Conservation (phyloP, 202 grass and related monocot genomes). For the Setaria viridis region DNA sequence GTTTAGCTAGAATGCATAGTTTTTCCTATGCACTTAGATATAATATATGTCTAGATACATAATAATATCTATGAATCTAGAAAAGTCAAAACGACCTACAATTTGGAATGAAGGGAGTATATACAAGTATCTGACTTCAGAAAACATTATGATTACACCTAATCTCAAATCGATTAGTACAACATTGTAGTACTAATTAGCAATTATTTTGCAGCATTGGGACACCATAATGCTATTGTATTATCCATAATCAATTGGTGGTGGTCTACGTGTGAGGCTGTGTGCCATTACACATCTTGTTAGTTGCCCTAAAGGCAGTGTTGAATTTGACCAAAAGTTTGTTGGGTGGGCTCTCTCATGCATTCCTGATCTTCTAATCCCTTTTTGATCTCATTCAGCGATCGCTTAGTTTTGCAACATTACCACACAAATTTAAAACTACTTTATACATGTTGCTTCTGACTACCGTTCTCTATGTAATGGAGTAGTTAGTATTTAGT, state of each 20-base stretch:
- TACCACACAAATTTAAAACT: too few species aligned
- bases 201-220: constrained; percentile 2
- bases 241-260: constrained; percentile 1
- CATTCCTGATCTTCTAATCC: neutral
- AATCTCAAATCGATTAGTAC: neutral
- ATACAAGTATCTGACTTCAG: neutral
- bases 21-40: too few species aligned
- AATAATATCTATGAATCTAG: too few species aligned
- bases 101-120: too few species aligned
- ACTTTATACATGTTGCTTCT: neutral
- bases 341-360: constrained; percentile 20
- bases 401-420: neutral
- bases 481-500: neutral
- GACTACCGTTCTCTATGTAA: neutral
- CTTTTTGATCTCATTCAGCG: constrained; percentile 11
- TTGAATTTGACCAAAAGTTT: neutral
- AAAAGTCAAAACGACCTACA: too few species aligned
- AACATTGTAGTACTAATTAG: neutral
- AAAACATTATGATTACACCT: neutral
- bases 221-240: neutral
- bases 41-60: too few species aligned
- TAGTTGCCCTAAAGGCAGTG: neutral
- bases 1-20: too few species aligned
- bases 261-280: constrained; percentile 27
- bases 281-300: constrained; percentile 6